A percentile compares a stretch with the other conserved stretches of the same genome.
phyloP scores from a whole-genome alignment of 768 basidiomycete species.

The Pleurotus sapidus region DNA sequence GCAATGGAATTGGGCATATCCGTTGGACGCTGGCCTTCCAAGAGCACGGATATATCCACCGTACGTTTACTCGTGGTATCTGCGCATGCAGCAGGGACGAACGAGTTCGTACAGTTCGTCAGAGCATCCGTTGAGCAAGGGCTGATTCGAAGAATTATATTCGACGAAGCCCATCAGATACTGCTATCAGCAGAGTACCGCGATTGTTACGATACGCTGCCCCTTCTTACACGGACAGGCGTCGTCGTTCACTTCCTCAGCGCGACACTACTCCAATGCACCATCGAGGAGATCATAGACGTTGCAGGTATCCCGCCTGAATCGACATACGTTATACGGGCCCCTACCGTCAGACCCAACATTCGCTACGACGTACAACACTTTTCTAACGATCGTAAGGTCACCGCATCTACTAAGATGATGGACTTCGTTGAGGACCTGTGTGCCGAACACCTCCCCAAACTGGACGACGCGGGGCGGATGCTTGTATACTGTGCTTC shows the following conservation, averaged over 20 bases:
- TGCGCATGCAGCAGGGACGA: constrained; percentile 1
- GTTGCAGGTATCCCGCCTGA: too few relatives aligned
- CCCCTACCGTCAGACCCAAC: too few relatives aligned
- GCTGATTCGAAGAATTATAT: neutral
- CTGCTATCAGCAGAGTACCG: neutral
- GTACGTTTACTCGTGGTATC: constrained; percentile 2
- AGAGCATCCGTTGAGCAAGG: neutral
- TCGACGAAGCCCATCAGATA: constrained; percentile 9
- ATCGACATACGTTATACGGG: too few relatives aligned
- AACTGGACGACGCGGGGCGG: too few relatives aligned
- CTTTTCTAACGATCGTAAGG: too few relatives aligned
- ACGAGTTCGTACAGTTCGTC: neutral
- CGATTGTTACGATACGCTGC: neutral
- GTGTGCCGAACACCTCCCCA: too few relatives aligned
- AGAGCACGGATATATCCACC: neutral
- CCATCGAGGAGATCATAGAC: neutral
- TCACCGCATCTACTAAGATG: too few relatives aligned
- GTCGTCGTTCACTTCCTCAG: neutral
- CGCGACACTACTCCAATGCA: neutral
- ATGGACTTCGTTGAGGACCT: too few relatives aligned
- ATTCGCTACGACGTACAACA: too few relatives aligned
- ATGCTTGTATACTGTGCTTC: too few relatives aligned
- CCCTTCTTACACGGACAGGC: neutral
- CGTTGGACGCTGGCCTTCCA: neutral
- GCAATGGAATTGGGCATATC: neutral